Base-by-base conservation (phyloP, 2,329 filamentous ascomycete species). In the Tolypocladium pustulatum region DNA sequence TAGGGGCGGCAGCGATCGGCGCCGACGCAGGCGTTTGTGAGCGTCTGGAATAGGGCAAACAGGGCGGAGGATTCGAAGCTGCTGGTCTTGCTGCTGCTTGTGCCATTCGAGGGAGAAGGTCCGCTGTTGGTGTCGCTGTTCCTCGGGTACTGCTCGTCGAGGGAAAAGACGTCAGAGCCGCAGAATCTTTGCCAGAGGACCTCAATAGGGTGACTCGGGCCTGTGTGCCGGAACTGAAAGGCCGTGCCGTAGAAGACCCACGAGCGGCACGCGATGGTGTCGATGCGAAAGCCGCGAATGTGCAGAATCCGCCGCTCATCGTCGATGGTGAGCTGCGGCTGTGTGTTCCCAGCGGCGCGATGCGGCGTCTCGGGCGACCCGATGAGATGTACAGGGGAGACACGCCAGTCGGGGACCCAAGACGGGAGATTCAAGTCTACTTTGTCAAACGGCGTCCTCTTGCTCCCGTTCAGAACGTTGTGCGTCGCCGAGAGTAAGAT, bases 401-500 rank as follows among this genome's bases (percentile, higher is more conserved):
- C 58, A 2, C 69, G 66, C 73, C 72, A 74, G 64, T 75, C 72
- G 1, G 72, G 72, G 32, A 72, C 72, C 72, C 72, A 75, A 0
- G 71, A 70, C 1, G 72, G 72, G 4, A 74, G 32, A 12, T 34
- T 27, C 15, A 61, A 12, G 9, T 53, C 13, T 0, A 22, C 17
- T 4, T 17, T 51, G 27, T n/a, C 27, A 10, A 9, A 4, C 1
- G 46, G 46, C 46, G 32, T 38, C 49, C 34, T 41, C 20, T 22
- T 20, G 27, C 2, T 0, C 27, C 27, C 46, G 3, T 15, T n/a
- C 8, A 9, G 15, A 17, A 32, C 56, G 27, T 60, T 59, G 57
- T 72, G 65, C 8, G 66, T 66, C 4, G 71, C 68, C 0, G 69
- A 69, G 1, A 73, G 57, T 3, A 72, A 55, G 15, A 71, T 64